phyloP scores from a whole-genome alignment of 1,284 basidiomycete genomes.

The Apiotrichum mycotoxinovorans region DNA sequence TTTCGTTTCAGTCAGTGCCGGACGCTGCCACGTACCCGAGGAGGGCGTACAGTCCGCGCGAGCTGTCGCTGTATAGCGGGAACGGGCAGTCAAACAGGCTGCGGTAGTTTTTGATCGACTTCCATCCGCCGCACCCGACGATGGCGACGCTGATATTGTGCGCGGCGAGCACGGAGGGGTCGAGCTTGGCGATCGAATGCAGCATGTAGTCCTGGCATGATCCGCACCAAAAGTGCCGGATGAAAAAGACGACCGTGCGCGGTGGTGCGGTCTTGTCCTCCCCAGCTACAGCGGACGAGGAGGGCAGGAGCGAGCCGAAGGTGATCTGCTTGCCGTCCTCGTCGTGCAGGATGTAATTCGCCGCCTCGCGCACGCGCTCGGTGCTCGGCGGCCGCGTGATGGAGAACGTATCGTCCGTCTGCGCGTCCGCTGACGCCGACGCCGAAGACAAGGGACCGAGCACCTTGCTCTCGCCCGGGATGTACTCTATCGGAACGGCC shows the following conservation, averaged over 20 bases:
- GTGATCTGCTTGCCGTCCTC: background rate
- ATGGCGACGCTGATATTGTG: conserved; percentile 40
- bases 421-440: background rate
- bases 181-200: conserved; percentile 24
- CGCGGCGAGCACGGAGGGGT: conserved; percentile 36
- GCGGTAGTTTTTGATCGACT: conserved; percentile 45
- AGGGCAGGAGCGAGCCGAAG: conserved; percentile 3
- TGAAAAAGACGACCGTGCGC: conserved; percentile 43
- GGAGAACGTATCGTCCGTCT: conserved; percentile 27
- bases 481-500: background rate
- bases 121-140: conserved; percentile 46
- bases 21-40: background rate
- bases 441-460: too few relatives aligned
- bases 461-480: background rate
- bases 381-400: conserved; percentile 31
- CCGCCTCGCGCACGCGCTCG: conserved; percentile 20
- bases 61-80: conserved; percentile 41
- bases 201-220: conserved; percentile 49
- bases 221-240: conserved; percentile 48
- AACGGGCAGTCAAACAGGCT: conserved; percentile 45
- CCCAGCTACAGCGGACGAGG: background rate
- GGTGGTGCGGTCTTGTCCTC: conserved; percentile 9
- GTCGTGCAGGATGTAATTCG: background rate
- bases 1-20: too few relatives aligned
- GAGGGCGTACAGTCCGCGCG: conserved; percentile 15